These are phyloP conservation scores for Brassica carinata DNA, from an alignment of 345 rosid genomes.

Conservation along the genomic window DNA sequence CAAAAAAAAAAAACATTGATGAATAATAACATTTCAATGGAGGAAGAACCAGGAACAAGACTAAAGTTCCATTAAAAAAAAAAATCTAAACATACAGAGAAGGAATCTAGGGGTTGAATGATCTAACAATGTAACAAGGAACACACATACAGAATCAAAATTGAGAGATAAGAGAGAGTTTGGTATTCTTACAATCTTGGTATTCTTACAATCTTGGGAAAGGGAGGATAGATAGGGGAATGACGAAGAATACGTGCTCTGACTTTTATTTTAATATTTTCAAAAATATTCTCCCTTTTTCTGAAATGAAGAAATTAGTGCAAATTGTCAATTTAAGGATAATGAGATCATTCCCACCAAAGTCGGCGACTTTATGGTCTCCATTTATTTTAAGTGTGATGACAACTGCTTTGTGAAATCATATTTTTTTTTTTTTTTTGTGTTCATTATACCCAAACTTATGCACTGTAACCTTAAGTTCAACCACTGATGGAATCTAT, in stretches of 20 bases:
- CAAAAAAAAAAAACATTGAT: no score
- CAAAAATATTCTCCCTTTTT: background rate
- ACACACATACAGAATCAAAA: background rate
- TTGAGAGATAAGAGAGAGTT: background rate
- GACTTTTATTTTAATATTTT: background rate
- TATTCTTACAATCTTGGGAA: constrained; percentile 31
- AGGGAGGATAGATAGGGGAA: constrained; percentile 9
- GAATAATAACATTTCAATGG: no score
- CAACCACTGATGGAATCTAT: no score
- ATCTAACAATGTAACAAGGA: background rate
- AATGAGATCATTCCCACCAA: background rate
- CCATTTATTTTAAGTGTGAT: background rate
- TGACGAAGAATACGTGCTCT: constrained; percentile 28
- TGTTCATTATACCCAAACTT: background rate
- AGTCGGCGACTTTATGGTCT: background rate
- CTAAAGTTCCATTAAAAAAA: no score
- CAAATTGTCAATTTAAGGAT: background rate
- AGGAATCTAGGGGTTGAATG: background rate
- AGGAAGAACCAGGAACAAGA: no score
- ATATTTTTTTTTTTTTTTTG: background rate
- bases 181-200: constrained; percentile 33
- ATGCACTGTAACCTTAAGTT: no score
- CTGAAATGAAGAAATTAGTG: background rate
- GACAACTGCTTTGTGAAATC: background rate
- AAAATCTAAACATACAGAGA: no score